Conservation (phyloP, 208 protist genomes). For the Leishmania major region DNA sequence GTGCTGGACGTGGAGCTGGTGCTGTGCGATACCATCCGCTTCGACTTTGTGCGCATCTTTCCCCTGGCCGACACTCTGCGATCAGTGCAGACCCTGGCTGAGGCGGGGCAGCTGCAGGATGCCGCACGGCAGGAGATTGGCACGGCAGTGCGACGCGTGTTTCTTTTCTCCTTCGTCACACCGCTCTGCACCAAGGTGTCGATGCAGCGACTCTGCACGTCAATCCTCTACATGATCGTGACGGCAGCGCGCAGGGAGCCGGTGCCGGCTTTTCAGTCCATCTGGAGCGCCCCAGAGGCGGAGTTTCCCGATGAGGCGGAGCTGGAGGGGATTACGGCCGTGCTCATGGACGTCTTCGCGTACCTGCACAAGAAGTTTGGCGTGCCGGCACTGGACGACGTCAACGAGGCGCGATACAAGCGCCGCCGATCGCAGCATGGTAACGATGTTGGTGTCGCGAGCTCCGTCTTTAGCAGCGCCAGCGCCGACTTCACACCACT, state of each 20-base stretch:
- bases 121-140: constrained; percentile 32
- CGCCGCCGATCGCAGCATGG: constrained; percentile 34
- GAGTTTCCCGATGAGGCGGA: constrained; percentile 41
- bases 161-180: constrained; percentile 73
- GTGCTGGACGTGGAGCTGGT: constrained; percentile 81
- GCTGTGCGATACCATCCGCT: constrained; percentile 70
- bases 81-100: constrained; percentile 37
- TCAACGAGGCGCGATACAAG: constrained; percentile 62
- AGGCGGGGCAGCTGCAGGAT: constrained; percentile 16
- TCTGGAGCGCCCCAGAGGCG: constrained; percentile 18
- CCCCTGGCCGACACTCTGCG: constrained; percentile 48
- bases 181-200: constrained; percentile 61
- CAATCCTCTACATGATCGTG: constrained; percentile 55
- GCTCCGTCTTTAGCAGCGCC: constrained; percentile 37
- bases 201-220: constrained; percentile 45
- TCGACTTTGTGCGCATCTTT: constrained; percentile 83
- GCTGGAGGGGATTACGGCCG: constrained; percentile 61
- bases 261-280: constrained; percentile 21
- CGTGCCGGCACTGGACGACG: constrained; percentile 63
- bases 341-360: constrained; percentile 79
- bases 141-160: constrained; percentile 56
- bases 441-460: constrained; percentile 20
- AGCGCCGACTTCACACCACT: constrained; percentile 36
- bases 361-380: constrained; percentile 73
- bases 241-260: constrained; percentile 34